Evolutionary conservation across 2,329 filamentous ascomycete species (phyloP).

Genomic region (Helotiales sp.): DNA sequence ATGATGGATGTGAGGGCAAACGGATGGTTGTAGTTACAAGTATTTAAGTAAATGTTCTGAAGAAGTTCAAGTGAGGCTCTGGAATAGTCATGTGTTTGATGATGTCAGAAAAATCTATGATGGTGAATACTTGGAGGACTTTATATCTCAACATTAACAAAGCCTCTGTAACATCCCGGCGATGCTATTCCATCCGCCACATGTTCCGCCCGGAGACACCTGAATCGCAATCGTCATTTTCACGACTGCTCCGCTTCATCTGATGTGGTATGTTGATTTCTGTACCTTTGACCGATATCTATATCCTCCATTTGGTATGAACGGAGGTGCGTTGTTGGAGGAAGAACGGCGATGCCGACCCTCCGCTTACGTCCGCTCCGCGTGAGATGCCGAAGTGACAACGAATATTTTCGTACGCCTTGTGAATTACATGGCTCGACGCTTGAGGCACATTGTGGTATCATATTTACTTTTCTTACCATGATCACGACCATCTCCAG

Average conservation of each 20-base stretch:
- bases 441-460: too few species aligned
- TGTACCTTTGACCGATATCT: background rate
- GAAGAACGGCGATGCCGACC: background rate
- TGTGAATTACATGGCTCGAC: too few species aligned
- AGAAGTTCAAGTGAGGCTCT: background rate
- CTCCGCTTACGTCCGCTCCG: background rate
- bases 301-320: background rate
- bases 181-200: background rate
- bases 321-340: background rate
- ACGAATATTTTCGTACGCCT: too few species aligned
- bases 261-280: background rate
- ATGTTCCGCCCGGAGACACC: background rate
- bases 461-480: too few species aligned
- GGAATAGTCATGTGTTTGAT: background rate
- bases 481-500: too few species aligned
- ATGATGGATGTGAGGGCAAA: background rate
- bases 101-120: too few species aligned
- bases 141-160: background rate
- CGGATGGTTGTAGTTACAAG: background rate
- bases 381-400: background rate
- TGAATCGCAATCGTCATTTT: background rate
- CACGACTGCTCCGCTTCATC: background rate
- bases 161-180: background rate
- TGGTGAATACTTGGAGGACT: background rate
- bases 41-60: background rate